These are phyloP conservation scores for Cercospora nicotianae DNA, from an alignment of 2,329 filamentous ascomycete species.

Conservation along the genomic window DNA sequence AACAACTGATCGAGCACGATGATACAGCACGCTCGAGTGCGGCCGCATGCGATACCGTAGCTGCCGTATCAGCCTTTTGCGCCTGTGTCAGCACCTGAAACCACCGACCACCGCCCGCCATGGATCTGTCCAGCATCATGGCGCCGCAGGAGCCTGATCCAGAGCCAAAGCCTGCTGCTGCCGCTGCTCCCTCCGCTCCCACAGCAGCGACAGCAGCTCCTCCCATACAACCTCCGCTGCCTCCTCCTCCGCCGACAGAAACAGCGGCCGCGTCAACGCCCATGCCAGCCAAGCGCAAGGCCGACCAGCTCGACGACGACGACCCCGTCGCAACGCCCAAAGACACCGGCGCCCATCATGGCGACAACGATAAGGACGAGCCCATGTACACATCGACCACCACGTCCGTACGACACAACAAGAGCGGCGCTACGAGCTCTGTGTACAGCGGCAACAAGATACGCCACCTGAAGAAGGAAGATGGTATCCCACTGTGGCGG, in stretches of 20 bases:
- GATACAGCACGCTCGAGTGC: not conserved
- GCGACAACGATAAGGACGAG: slow-evolving; percentile 22
- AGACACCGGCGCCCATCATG: slow-evolving; percentile 10
- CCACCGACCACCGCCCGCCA: slow-evolving; percentile 6
- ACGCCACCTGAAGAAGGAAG: slow-evolving; percentile 81
- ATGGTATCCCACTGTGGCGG: slow-evolving; percentile 82
- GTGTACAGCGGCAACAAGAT: slow-evolving; percentile 75
- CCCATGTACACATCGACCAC: slow-evolving; percentile 51
- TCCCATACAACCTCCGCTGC: slow-evolving; percentile 18
- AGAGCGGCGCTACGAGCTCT: slow-evolving; percentile 64
- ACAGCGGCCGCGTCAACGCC: slow-evolving; percentile 6
- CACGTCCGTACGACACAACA: slow-evolving; percentile 59
- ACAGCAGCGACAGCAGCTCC: slow-evolving; percentile 5
- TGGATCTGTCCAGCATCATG: slow-evolving; percentile 14
- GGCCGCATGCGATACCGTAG: not conserved
- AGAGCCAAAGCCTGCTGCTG: slow-evolving; percentile 1
- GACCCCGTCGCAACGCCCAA: slow-evolving; percentile 22
- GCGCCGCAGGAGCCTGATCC: slow-evolving; percentile 13
- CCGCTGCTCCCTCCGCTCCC: slow-evolving; percentile 1
- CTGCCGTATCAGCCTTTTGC: slow-evolving; percentile 7
- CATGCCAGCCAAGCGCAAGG: slow-evolving; percentile 28
- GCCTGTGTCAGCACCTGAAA: slow-evolving; percentile 17
- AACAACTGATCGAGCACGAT: not conserved
- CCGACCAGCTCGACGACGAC: slow-evolving; percentile 24
- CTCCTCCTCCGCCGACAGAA: slow-evolving; percentile 9